Percentiles rank a stretch among this genome's conserved stretches.
Evolutionary conservation across 768 basidiomycete genomes (phyloP).

Genomic region (Leccinum boreale): DNA sequence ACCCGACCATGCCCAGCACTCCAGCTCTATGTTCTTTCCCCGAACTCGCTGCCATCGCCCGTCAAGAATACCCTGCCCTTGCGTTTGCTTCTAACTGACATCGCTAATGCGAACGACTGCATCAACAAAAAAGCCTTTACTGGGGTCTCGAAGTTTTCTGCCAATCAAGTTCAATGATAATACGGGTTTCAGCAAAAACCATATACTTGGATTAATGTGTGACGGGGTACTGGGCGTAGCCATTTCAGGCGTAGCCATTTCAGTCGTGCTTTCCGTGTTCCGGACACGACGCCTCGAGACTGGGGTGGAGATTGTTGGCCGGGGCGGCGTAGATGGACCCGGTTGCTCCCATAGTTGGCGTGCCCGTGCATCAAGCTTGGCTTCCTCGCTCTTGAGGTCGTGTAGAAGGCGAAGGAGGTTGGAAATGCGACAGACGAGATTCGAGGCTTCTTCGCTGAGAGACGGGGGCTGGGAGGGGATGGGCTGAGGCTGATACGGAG

Average conservation of each 20-base stretch:
- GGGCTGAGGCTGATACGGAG: not conserved
- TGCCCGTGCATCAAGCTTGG: slow-evolving; percentile 15
- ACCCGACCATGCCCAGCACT: not conserved
- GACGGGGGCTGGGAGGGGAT: not conserved
- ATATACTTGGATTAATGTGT: slow-evolving; percentile 10
- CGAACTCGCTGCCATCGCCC: slow-evolving; percentile 13
- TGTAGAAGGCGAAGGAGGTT: slow-evolving; percentile 19
- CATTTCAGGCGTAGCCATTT: not conserved
- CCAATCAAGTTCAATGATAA: not conserved
- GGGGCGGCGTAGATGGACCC: not conserved
- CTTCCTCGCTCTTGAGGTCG: slow-evolving; percentile 22
- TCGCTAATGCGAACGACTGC: slow-evolving; percentile 18
- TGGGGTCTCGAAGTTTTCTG: slow-evolving; percentile 20
- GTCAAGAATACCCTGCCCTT: slow-evolving; percentile 21
- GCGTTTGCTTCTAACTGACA: slow-evolving; percentile 23
- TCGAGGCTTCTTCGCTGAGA: slow-evolving; percentile 13
- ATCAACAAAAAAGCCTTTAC: slow-evolving; percentile 16
- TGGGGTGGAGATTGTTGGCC: not conserved
- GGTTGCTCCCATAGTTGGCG: slow-evolving; percentile 8
- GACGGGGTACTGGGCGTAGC: slow-evolving; percentile 2
- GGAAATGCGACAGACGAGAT: slow-evolving; percentile 13
- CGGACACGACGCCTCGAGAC: not conserved
- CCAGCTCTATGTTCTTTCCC: slow-evolving; percentile 7
- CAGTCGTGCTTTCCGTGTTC: not conserved
- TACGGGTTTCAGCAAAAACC: not conserved